Conservation (phyloP, 495 filamentous ascomycete species). For the Hyaloscypha hepaticicola region DNA sequence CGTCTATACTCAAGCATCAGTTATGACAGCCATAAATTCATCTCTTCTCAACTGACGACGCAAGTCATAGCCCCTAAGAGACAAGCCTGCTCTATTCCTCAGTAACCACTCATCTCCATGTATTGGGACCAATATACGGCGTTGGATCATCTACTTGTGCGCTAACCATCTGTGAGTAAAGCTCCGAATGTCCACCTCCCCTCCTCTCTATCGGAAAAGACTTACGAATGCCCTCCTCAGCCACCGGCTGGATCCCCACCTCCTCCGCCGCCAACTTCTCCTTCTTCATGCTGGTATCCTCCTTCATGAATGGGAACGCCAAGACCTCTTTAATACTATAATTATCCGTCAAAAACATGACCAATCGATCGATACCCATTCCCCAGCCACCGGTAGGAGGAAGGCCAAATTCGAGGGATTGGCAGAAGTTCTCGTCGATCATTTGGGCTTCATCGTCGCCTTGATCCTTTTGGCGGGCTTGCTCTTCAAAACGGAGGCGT, state of each 20-base stretch:
- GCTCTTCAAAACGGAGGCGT: conserved; percentile 91
- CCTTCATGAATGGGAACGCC: conserved; percentile 73
- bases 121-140: no score
- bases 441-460: conserved; percentile 97
- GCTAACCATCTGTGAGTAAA: conserved; percentile 12
- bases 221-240: conserved; percentile 66
- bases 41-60: background rate
- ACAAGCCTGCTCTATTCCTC: background rate
- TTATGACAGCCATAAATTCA: background rate
- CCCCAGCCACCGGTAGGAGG: conserved; percentile 97
- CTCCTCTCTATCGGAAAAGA: conserved; percentile 26
- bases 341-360: conserved; percentile 97
- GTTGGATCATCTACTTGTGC: conserved; percentile 18
- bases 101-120: background rate
- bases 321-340: conserved; percentile 96
- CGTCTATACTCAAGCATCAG: background rate
- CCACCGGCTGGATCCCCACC: conserved; percentile 56
- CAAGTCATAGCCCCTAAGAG: no score
- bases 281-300: conserved; percentile 23
- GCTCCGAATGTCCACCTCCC: background rate
- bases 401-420: conserved; percentile 73
- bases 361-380: conserved; percentile 88
- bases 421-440: conserved; percentile 92
- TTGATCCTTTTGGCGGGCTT: conserved; percentile 91
- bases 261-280: conserved; percentile 62